Base-by-base conservation (phyloP, 331 rosid genomes). In the Telfairia occidentalis region DNA sequence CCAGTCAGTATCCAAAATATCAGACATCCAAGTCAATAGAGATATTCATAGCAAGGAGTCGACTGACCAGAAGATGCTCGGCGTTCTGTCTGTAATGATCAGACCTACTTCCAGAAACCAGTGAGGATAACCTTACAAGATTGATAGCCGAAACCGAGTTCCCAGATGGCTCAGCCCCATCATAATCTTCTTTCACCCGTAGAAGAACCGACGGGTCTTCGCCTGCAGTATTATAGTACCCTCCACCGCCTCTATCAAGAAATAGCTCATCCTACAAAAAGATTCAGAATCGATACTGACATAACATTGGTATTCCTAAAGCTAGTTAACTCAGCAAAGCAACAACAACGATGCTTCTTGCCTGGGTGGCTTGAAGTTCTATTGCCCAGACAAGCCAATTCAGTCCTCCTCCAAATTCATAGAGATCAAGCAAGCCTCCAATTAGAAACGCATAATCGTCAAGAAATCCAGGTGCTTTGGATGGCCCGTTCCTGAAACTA, bases 161-260 rank as follows among this genome's bases (percentile, higher is more conserved):
- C 38, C 97, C 98, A 15, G 96, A 94, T 52, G 97, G 96, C 73
- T 94, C 98, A 11, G 96, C 97, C 50, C 97, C 97, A 45, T 94
- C 98, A 19, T 94, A 90, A 79, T 94, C 98, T 88, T 94, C 96
- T 85, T 94, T 89, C 76, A 91, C 90, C 1, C 96, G 95, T 54
- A 94, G 88, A 73, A 94, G 96, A 80, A 94, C 85, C 10, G 94
- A 89, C 64, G 91, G 74, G 84, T 94, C 98, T 85, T 94, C 96
- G 16, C 97, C 97, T 10, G 92, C 81, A 73, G 89, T 91, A 79
- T 91, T 94, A 74, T 85, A 94, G 85, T 94, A 94, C 70, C 95
- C 98, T 28, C 97, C 97, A 59, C 98, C 96, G 59, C 85, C 86
- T 81, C 50, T 87, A 82, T 94, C 98, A 84, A 89, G 91, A 86